A percentile compares a stretch with the other conserved stretches of the same genome.
phyloP scores from a whole-genome alignment of 2,329 filamentous ascomycete species.

The Pyrenochaeta sp. region DNA sequence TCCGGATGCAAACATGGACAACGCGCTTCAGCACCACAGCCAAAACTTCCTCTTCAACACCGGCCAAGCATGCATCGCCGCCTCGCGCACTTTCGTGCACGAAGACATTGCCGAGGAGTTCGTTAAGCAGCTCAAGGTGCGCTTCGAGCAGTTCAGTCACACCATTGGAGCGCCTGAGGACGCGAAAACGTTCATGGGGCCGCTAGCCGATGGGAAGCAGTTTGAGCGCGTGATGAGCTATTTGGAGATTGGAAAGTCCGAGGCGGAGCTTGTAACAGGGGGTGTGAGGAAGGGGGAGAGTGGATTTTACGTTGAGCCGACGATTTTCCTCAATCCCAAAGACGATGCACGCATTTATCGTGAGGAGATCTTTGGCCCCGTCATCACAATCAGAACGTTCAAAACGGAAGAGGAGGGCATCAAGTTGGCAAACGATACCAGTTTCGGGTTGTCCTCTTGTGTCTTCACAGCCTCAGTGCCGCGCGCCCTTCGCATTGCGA shows the following conservation, averaged over 20 bases:
- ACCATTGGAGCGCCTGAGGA: slow-evolving; percentile 26
- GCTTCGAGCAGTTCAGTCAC: slow-evolving; percentile 31
- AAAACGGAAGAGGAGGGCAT: slow-evolving; percentile 46
- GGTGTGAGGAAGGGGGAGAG: slow-evolving; percentile 32
- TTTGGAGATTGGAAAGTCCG: slow-evolving; percentile 34
- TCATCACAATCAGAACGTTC: slow-evolving; percentile 41
- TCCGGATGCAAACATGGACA: slow-evolving; percentile 57
- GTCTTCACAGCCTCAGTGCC: slow-evolving; percentile 36
- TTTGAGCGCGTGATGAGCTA: slow-evolving; percentile 35
- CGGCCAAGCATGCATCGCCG: slow-evolving; percentile 67
- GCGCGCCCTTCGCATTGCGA: slow-evolving; percentile 40
- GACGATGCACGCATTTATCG: slow-evolving; percentile 37
- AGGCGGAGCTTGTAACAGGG: slow-evolving; percentile 39
- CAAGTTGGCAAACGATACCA: slow-evolving; percentile 42
- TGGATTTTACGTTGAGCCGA: slow-evolving; percentile 42
- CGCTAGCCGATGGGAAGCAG: slow-evolving; percentile 39
- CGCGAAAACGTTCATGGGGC: slow-evolving; percentile 33
- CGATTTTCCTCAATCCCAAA: slow-evolving; percentile 42
- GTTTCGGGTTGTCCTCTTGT: slow-evolving; percentile 38
- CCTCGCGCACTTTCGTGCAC: slow-evolving; percentile 57
- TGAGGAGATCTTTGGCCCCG: slow-evolving; percentile 47
- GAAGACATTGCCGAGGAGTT: slow-evolving; percentile 40
- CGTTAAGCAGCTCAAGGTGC: slow-evolving; percentile 35
- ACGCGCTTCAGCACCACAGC: slow-evolving; percentile 42
- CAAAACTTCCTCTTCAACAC: slow-evolving; percentile 59